These are phyloP conservation scores for Botrytis elliptica DNA, from an alignment of 2,329 filamentous ascomycete genomes.

Conservation along the genomic window DNA sequence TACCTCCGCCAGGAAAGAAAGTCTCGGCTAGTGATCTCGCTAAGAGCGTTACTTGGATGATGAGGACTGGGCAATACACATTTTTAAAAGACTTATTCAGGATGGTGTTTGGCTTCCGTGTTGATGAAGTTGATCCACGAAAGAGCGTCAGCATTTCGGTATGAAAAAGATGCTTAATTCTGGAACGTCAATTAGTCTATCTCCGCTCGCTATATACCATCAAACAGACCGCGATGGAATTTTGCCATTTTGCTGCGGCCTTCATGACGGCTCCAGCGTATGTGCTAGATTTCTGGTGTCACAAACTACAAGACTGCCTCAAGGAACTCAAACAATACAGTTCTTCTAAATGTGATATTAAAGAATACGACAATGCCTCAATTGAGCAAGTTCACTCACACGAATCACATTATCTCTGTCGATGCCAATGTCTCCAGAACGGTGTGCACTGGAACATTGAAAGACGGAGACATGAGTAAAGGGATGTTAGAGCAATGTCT, in stretches of 20 bases:
- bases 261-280: not conserved
- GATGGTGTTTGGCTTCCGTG: slow-evolving; percentile 78
- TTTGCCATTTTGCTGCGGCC: not conserved
- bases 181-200: not conserved
- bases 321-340: not conserved
- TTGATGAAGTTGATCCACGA: slow-evolving; percentile 72
- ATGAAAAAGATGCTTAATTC: slow-evolving; percentile 35
- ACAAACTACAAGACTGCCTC: not conserved
- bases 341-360: not conserved
- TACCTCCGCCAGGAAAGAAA: slow-evolving; percentile 58
- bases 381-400: no score
- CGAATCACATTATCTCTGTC: not conserved
- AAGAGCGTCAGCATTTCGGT: slow-evolving; percentile 63
- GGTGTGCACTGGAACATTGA: not conserved
- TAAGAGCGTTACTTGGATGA: slow-evolving; percentile 75
- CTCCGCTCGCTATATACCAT: not conserved
- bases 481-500: no score
- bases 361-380: not conserved
- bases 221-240: not conserved
- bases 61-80: slow-evolving; percentile 66
- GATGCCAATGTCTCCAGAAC: not conserved
- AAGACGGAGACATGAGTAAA: no score
- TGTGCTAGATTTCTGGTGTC: not conserved
- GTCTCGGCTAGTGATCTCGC: slow-evolving; percentile 73
- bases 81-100: slow-evolving; percentile 82